Evolutionary conservation across 768 basidiomycete species (phyloP).

Genomic region (Russula dissimulans): DNA sequence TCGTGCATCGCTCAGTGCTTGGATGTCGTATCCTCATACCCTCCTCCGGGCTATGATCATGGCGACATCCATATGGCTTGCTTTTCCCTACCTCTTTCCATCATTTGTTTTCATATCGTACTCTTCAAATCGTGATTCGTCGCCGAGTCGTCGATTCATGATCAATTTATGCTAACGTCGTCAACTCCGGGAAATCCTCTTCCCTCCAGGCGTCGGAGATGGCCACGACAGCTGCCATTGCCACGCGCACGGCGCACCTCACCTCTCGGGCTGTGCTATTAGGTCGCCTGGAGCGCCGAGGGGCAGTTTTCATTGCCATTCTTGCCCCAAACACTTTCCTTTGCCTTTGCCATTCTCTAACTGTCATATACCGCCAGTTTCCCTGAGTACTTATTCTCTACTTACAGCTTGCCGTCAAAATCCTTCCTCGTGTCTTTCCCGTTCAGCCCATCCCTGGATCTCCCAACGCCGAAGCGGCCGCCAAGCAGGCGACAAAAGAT

Average conservation of each 20-base stretch:
- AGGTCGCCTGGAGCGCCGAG: neutral
- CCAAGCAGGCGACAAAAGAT: slow-evolving; percentile 80
- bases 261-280: neutral
- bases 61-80: neutral
- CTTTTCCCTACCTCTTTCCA: neutral
- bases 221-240: neutral
- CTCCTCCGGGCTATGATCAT: neutral
- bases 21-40: neutral
- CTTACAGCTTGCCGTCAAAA: slow-evolving; percentile 91
- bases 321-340: neutral
- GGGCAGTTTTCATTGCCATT: neutral
- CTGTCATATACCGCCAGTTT: neutral
- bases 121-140: neutral
- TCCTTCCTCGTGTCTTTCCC: slow-evolving; percentile 80
- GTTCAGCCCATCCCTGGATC: slow-evolving; percentile 41
- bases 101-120: neutral
- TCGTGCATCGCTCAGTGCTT: neutral
- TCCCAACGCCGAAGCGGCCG: slow-evolving; percentile 44
- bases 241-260: slow-evolving; percentile 4
- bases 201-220: neutral
- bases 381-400: neutral
- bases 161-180: neutral
- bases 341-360: neutral
- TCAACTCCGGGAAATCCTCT: neutral
- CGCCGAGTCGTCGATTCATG: neutral